Conservation (phyloP, 2,329 filamentous ascomycete genomes). For the Cladosporium sp. region DNA sequence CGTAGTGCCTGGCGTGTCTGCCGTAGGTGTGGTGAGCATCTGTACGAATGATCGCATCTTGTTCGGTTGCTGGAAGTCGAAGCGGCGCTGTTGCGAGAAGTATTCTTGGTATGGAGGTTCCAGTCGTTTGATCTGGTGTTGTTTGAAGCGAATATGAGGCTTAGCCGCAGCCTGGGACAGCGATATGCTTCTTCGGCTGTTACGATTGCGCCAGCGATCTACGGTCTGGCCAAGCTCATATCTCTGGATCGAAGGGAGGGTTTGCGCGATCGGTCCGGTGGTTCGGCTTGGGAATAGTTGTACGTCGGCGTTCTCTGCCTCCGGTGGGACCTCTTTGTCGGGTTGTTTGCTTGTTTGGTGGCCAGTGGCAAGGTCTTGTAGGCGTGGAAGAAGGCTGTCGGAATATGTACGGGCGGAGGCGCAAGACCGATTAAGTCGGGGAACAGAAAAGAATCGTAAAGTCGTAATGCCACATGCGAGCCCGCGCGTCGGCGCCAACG, state of each 20-base stretch:
- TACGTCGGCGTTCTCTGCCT: background rate
- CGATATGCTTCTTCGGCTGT: background rate
- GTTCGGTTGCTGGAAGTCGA: background rate
- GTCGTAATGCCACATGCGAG: constrained; percentile 13
- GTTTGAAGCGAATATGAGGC: background rate
- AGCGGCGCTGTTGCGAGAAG: background rate
- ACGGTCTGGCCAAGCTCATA: constrained; percentile 12
- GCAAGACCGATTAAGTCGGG: background rate
- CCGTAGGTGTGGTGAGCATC: constrained; percentile 77
- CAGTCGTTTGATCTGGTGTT: constrained; percentile 2
- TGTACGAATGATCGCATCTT: constrained; percentile 73
- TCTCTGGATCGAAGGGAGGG: constrained; percentile 5
- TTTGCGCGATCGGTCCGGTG: background rate
- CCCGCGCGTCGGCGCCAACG: constrained; percentile 8
- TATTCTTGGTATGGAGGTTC: background rate
- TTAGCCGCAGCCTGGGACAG: background rate
- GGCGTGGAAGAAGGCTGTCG: constrained; percentile 2
- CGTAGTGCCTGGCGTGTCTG: constrained; percentile 80
- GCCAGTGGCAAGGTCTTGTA: background rate
- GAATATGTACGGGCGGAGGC: constrained; percentile 5
- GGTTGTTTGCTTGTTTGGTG: background rate
- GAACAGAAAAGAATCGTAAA: constrained; percentile 12
- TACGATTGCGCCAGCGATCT: constrained; percentile 10
- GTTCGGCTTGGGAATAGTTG: background rate
- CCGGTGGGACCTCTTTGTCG: background rate